Evolutionary conservation across 805 yeast species (phyloP).

Genomic region (Cyberlindnera euphorbiiphila): DNA sequence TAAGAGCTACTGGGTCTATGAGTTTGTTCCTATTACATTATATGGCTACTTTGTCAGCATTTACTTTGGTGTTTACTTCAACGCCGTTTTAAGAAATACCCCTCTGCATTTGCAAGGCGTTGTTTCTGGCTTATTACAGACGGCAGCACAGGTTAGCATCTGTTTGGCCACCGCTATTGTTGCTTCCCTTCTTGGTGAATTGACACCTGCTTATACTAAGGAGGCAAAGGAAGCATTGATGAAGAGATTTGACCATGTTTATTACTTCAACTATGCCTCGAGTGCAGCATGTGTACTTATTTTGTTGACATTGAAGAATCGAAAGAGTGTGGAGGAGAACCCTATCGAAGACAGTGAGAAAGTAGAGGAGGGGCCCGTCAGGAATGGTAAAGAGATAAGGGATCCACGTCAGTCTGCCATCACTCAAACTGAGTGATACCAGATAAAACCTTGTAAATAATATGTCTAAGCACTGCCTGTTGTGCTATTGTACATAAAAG

Average conservation of each 20-base stretch:
- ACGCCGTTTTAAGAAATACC: constrained; percentile 30
- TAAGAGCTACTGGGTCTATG: constrained; percentile 27
- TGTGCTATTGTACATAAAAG: no score
- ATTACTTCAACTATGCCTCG: constrained; percentile 9
- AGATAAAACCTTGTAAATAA: no score
- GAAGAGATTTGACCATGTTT: constrained; percentile 4
- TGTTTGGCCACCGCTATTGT: constrained; percentile 29
- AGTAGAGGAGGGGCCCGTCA: no score
- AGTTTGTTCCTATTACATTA: constrained; percentile 25
- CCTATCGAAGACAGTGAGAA: no score
- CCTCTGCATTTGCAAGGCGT: constrained; percentile 38
- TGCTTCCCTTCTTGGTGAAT: constrained; percentile 28
- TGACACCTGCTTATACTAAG: constrained; percentile 5
- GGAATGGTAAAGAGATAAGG: no score
- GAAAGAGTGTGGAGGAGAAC: constrained; percentile 11
- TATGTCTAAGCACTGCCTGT: no score
- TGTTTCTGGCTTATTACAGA: constrained; percentile 35
- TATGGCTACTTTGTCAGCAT: constrained; percentile 29
- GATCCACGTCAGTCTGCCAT: no score
- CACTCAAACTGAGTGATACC: no score
- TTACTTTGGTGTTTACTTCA: constrained; percentile 34
- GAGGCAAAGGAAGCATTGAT: constrained; percentile 4
- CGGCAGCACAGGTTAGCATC: constrained; percentile 33
- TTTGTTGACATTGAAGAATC: constrained; percentile 9
- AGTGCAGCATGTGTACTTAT: constrained; percentile 4